Evolutionary conservation across 2,329 filamentous ascomycete species (phyloP).

Genomic region (Arthroderma sp.): DNA sequence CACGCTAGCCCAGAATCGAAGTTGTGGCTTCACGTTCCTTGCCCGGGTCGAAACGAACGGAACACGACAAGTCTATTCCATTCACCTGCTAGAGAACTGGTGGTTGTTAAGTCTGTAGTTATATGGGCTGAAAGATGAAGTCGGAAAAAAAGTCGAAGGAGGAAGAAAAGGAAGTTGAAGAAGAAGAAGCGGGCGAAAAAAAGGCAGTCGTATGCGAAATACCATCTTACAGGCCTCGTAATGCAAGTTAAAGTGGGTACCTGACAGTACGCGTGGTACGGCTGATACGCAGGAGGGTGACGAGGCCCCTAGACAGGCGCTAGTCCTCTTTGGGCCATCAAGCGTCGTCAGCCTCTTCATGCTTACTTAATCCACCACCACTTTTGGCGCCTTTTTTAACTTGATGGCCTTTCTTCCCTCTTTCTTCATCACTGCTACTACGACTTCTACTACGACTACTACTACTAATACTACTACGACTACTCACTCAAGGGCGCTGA

Average conservation of each 20-base stretch:
- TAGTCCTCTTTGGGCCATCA: conserved; percentile 6
- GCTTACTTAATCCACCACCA: not conserved
- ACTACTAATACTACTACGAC: too few relatives aligned
- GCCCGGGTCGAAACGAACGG: too few relatives aligned
- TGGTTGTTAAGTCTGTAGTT: too few relatives aligned
- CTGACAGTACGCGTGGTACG: conserved; percentile 7
- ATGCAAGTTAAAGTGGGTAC: not conserved
- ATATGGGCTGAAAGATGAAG: not conserved
- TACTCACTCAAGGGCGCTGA: too few relatives aligned
- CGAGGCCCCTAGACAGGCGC: conserved; percentile 9
- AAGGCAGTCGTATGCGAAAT: not conserved
- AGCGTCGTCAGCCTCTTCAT: conserved; percentile 15
- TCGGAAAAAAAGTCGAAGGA: conserved; percentile 14
- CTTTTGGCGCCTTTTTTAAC: too few relatives aligned
- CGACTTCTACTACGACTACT: too few relatives aligned
- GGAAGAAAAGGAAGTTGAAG: not conserved
- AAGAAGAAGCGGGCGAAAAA: not conserved
- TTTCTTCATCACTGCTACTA: too few relatives aligned
- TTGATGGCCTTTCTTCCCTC: too few relatives aligned
- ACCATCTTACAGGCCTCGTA: conserved; percentile 3
- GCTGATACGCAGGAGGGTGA: conserved; percentile 10
- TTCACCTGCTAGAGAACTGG: too few relatives aligned
- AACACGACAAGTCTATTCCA: not conserved
- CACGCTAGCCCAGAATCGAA: not conserved
- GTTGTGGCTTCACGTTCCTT: not conserved